These are phyloP conservation scores for Rhipidocladum racemiflorum DNA, from an alignment of 176 grass and related monocot genomes.

Conservation along the genomic window DNA sequence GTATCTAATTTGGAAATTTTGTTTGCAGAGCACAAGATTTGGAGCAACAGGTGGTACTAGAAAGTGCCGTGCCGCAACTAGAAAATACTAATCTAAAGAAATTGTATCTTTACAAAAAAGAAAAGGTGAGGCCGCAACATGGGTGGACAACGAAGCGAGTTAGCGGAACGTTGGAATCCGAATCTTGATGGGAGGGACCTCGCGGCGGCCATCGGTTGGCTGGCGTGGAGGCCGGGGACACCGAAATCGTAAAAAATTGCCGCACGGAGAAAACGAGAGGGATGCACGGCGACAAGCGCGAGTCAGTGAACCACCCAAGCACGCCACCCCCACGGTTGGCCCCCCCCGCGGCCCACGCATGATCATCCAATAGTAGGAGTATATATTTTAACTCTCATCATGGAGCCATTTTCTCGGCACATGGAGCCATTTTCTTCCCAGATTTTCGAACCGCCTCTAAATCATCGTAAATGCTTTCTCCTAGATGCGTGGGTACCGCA, in stretches of 20 bases:
- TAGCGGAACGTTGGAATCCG: background rate
- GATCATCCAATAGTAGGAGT: no score
- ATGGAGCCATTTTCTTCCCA: no score
- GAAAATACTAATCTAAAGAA: no score
- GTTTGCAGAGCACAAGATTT: background rate
- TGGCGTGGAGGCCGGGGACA: constrained; percentile 17
- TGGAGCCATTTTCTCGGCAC: no score
- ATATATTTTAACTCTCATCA: no score
- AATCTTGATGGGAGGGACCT: background rate
- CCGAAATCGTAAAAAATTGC: background rate
- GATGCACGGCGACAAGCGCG: background rate
- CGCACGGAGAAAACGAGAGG: background rate
- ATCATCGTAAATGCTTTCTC: no score
- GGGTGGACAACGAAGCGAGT: background rate
- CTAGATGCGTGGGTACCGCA: no score
- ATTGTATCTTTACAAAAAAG: background rate
- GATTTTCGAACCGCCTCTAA: no score
- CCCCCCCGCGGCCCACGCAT: background rate
- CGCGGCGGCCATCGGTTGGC: background rate
- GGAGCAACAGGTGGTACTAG: background rate
- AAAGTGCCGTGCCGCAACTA: background rate
- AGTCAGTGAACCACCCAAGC: background rate
- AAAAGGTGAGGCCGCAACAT: background rate
- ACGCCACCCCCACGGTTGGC: constrained; percentile 10
- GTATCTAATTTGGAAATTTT: no score